A percentile compares a stretch with the other conserved stretches of the same genome.
Conservation (phyloP, 176 grass and related monocot species). For the Cymbopogon citratus region DNA sequence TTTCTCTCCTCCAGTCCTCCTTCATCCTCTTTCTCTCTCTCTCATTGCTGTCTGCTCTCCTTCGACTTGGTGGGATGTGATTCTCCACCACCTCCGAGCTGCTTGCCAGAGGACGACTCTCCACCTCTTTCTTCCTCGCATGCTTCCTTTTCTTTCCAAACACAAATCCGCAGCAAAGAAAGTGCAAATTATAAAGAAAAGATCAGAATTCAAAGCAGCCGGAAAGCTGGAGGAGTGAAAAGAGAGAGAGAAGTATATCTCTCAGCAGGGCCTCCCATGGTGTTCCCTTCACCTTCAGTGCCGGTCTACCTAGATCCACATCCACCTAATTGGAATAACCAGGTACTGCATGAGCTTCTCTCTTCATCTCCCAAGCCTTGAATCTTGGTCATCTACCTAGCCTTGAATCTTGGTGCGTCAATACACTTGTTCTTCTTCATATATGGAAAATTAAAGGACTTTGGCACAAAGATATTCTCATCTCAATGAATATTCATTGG, state of each 20-base stretch:
- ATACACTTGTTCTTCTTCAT: slow-evolving; percentile 27
- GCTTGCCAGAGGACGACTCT: slow-evolving; percentile 39
- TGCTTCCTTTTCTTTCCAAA: slow-evolving; percentile 39
- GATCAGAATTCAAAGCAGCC: slow-evolving; percentile 54
- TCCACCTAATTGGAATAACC: slow-evolving; percentile 89
- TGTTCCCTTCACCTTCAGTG: slow-evolving; percentile 79
- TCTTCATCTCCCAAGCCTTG: background rate
- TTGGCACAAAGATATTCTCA: slow-evolving; percentile 38
- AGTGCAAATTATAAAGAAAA: slow-evolving; percentile 49
- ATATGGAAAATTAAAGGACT: slow-evolving; percentile 2
- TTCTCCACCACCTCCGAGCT: slow-evolving; percentile 65
- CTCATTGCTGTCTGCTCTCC: slow-evolving; percentile 37
- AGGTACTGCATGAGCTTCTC: slow-evolving; percentile 45
- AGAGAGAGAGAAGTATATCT: slow-evolving; percentile 30
- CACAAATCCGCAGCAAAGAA: slow-evolving; percentile 49
- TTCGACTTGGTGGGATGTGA: slow-evolving; percentile 56
- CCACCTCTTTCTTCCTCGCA: slow-evolving; percentile 46
- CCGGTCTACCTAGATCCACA: slow-evolving; percentile 92
- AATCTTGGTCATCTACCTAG: background rate
- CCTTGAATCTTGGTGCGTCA: slow-evolving; percentile 29
- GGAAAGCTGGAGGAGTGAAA: slow-evolving; percentile 41
- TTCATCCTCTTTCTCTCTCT: background rate
- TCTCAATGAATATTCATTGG: slow-evolving; percentile 63
- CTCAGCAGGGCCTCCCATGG: slow-evolving; percentile 59
- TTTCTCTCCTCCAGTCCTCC: slow-evolving; percentile 18